Evolutionary conservation across 192 early-diverging fungal species (phyloP).

Genomic region (Backusella macrospora): DNA sequence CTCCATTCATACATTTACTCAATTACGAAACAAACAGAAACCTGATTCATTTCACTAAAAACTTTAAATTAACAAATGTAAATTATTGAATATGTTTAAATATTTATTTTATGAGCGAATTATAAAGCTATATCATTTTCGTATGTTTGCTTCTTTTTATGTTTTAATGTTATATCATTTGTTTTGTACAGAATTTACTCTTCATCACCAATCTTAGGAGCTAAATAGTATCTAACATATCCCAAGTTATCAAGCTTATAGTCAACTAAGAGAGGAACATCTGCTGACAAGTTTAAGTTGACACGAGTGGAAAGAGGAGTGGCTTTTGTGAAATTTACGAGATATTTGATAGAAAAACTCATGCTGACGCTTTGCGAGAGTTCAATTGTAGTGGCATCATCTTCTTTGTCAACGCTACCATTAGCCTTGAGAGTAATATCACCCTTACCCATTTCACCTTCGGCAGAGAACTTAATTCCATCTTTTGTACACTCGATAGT

Average conservation of each 20-base stretch:
- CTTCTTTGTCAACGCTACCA: constrained; percentile 69
- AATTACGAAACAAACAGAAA: not conserved
- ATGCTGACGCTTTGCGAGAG: constrained; percentile 79
- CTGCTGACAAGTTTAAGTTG: constrained; percentile 79
- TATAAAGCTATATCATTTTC: not conserved
- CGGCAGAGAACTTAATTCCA: constrained; percentile 85
- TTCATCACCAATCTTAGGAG: constrained; percentile 29
- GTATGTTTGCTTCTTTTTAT: not conserved
- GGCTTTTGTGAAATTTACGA: constrained; percentile 94
- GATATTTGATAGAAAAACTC: constrained; percentile 93
- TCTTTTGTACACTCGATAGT: constrained; percentile 92
- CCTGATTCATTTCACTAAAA: not conserved
- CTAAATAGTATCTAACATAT: constrained; percentile 91
- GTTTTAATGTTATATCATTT: not conserved
- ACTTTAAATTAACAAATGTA: not conserved
- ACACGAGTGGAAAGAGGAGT: constrained; percentile 80
- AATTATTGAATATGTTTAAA: not conserved
- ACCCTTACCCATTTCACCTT: constrained; percentile 90
- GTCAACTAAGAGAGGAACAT: constrained; percentile 92
- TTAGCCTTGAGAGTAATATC: constrained; percentile 77
- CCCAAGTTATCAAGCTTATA: constrained; percentile 89
- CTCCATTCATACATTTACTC: constrained; percentile 23
- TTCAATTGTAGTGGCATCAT: constrained; percentile 73
- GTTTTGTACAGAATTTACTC: constrained; percentile 19
- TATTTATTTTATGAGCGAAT: constrained; percentile 5